Conservation (phyloP, 2,329 filamentous ascomycete species). For the Pseudogymnoascus sp. region DNA sequence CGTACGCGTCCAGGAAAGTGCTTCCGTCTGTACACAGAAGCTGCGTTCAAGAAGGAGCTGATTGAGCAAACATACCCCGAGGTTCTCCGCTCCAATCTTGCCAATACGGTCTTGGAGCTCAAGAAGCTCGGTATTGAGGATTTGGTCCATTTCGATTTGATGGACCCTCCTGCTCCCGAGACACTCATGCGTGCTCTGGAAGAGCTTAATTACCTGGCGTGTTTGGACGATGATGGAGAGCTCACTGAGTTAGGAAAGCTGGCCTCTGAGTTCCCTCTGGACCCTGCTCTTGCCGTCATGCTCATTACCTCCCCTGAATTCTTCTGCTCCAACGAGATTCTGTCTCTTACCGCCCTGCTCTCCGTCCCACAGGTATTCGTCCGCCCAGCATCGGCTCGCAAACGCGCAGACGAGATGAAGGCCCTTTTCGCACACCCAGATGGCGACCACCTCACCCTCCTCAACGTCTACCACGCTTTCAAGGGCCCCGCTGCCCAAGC, state of each 20-base stretch:
- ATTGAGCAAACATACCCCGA: constrained; percentile 97
- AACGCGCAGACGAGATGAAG: constrained; percentile 97
- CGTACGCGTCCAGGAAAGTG: constrained; percentile 98
- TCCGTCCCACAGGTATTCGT: constrained; percentile 93
- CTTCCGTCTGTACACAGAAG: constrained; percentile 92
- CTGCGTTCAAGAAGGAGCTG: constrained; percentile 93
- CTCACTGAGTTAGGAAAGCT: constrained; percentile 77
- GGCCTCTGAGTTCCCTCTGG: constrained; percentile 90
- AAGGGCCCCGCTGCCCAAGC: constrained; percentile 63
- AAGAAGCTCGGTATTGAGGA: constrained; percentile 97
- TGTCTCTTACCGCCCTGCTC: constrained; percentile 87
- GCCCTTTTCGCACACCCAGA: constrained; percentile 83
- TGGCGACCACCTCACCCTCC: constrained; percentile 88
- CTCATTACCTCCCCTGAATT: constrained; percentile 95
- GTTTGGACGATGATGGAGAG: constrained; percentile 92
- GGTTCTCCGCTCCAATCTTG: constrained; percentile 86
- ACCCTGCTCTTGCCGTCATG: constrained; percentile 93
- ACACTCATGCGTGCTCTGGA: constrained; percentile 97
- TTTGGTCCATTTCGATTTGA: constrained; percentile 94
- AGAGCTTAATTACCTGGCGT: constrained; percentile 94
- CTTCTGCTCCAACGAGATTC: constrained; percentile 96
- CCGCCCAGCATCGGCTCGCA: constrained; percentile 74
- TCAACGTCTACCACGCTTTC: constrained; percentile 98
- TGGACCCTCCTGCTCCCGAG: constrained; percentile 96
- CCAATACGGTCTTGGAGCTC: constrained; percentile 89